Conservation (phyloP, 768 basidiomycete species). For the Floccularia luteovirens region DNA sequence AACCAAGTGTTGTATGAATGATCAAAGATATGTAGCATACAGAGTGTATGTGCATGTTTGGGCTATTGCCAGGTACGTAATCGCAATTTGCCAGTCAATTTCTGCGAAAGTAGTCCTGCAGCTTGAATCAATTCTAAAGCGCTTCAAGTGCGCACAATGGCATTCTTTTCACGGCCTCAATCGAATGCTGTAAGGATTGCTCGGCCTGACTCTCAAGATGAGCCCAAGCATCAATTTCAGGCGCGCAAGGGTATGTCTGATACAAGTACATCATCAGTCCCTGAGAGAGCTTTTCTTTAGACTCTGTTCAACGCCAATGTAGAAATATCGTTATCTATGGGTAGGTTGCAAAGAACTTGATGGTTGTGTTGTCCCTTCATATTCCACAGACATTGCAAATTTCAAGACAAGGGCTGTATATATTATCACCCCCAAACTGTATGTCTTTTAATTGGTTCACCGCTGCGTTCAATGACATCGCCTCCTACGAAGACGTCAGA, state of each 20-base stretch:
- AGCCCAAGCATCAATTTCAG: conserved; percentile 28
- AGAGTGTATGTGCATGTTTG: too few relatives aligned
- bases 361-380: not conserved
- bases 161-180: conserved; percentile 62
- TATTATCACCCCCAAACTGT: conserved; percentile 78
- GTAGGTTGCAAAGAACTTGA: conserved; percentile 28
- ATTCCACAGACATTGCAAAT: conserved; percentile 65
- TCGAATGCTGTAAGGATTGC: conserved; percentile 68
- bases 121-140: too few relatives aligned
- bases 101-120: too few relatives aligned
- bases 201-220: conserved; percentile 39
- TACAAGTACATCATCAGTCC: conserved; percentile 2
- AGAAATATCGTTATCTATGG: conserved; percentile 90
- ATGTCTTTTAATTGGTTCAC: conserved; percentile 11
- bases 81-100: too few relatives aligned
- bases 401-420: conserved; percentile 78
- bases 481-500: conserved; percentile 3
- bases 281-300: conserved; percentile 19
- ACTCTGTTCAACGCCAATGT: conserved; percentile 73
- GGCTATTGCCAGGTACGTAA: too few relatives aligned
- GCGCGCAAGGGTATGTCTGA: conserved; percentile 49
- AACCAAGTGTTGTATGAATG: too few relatives aligned
- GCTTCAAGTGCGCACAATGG: too few relatives aligned
- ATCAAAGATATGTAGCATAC: too few relatives aligned
- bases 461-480: conserved; percentile 1